Evolutionary conservation across 2,329 filamentous ascomycete species (phyloP), one percentile per base, ranked within the genome.

Genomic region (Colletotrichum liaoningense): DNA sequence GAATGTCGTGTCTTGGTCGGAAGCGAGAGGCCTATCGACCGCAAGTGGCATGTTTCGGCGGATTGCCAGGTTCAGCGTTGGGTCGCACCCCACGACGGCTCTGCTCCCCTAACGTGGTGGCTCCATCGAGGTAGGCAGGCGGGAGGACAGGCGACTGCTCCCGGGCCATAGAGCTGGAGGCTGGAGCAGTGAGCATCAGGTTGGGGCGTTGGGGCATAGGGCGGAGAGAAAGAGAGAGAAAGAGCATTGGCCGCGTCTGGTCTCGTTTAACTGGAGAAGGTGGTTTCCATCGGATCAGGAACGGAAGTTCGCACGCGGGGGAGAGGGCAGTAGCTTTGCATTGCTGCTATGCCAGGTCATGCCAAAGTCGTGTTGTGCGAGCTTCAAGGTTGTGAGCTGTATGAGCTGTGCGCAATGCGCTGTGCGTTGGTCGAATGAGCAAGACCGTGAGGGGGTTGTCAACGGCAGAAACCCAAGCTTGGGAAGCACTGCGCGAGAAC

Each of bases 11-110:
- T 65, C 67, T 70, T 38, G 67, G 14, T 71, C 57, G 42, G 26
- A 66, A 70, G 71, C 70, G 70, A 69, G 66, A 65, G 42, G 24
- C 35, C 57, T 42, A 35, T 70, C 70, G 66, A 52, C 57, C 52
- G 38, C 24, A 59, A 70, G 67, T 73, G 67, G 60, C 60, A 73
- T 70, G 67, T 70, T 73, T 73, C 67, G 71, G 67, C 67, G 68
- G 64, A 26, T 7, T 57, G 33, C 52, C 60, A 73, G 67, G 55
- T 62, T 59, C 55, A 38, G 33, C 60, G 67, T 46, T 56, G 67
- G 30, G 70, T 73, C 35, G 70, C 60, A 73, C 67, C 67, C 59
- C 67, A 59, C 70, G 67, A 70, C 59, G 62, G 67, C 55, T 73
- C 63, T 60, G 26, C 33, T 70, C 60, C 59, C 67, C 59, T 62